Conservation (phyloP, 345 rosid species). For the Brassica napus region Da-Ae NC_063442.1:43498001-43498500, state of each 20-base stretch:
- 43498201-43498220: neutral
- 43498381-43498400: neutral
- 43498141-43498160: neutral
- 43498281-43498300: neutral
- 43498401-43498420: neutral
- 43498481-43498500: conserved; percentile 30
- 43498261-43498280: neutral
- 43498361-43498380: neutral
- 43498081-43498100: neutral
- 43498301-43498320: neutral
- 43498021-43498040: neutral
- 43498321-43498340: neutral
- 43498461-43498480: conserved; percentile 22
- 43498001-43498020: neutral
- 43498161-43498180: too few relatives aligned
- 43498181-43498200: neutral
- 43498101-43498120: neutral
- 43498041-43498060: neutral
- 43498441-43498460: conserved; percentile 36
- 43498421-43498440: conserved; percentile 25
- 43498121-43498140: neutral
- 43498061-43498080: neutral
- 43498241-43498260: neutral
- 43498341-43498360: neutral
- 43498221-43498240: neutral